Evolutionary conservation across 2,329 filamentous ascomycete genomes (phyloP).

Genomic region (Calonectria ilicicola): DNA sequence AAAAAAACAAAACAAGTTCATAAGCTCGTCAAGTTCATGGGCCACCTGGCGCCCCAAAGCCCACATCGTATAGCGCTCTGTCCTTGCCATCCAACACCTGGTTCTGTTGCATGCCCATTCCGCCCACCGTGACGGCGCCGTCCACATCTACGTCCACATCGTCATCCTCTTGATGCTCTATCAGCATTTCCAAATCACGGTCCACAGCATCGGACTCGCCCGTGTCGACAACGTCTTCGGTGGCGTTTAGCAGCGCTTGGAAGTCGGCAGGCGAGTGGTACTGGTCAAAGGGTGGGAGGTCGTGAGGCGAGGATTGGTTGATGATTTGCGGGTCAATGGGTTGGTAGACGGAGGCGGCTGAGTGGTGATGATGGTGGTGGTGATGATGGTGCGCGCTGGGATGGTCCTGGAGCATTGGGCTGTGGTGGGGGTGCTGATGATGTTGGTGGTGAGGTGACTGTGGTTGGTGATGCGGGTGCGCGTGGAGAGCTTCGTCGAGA

Average conservation of each 20-base stretch:
- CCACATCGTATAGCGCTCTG: slow-evolving; percentile 44
- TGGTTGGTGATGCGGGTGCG: slow-evolving; percentile 31
- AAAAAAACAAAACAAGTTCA: neutral
- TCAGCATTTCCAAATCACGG: slow-evolving; percentile 64
- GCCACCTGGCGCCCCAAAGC: slow-evolving; percentile 39
- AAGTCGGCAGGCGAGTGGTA: slow-evolving; percentile 62
- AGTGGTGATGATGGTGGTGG: slow-evolving; percentile 40
- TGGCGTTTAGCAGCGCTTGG: slow-evolving; percentile 65
- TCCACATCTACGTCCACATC: slow-evolving; percentile 30
- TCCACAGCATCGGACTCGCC: slow-evolving; percentile 56
- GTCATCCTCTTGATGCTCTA: slow-evolving; percentile 58
- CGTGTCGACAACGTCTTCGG: slow-evolving; percentile 51
- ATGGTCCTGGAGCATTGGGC: slow-evolving; percentile 47
- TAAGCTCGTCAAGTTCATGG: neutral
- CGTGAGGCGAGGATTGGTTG: slow-evolving; percentile 52
- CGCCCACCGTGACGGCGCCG: slow-evolving; percentile 33
- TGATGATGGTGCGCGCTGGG: slow-evolving; percentile 42
- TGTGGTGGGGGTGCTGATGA: slow-evolving; percentile 34
- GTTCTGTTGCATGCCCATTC: slow-evolving; percentile 24
- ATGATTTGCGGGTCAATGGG: slow-evolving; percentile 73
- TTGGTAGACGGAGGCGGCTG: slow-evolving; percentile 57
- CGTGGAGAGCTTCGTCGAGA: slow-evolving; percentile 42
- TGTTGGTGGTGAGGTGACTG: slow-evolving; percentile 34
- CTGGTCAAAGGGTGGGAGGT: slow-evolving; percentile 54
- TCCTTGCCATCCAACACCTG: slow-evolving; percentile 39